These are phyloP conservation scores for Neurospora africana DNA, from an alignment of 495 filamentous ascomycete species.

Conservation along the genomic window DNA sequence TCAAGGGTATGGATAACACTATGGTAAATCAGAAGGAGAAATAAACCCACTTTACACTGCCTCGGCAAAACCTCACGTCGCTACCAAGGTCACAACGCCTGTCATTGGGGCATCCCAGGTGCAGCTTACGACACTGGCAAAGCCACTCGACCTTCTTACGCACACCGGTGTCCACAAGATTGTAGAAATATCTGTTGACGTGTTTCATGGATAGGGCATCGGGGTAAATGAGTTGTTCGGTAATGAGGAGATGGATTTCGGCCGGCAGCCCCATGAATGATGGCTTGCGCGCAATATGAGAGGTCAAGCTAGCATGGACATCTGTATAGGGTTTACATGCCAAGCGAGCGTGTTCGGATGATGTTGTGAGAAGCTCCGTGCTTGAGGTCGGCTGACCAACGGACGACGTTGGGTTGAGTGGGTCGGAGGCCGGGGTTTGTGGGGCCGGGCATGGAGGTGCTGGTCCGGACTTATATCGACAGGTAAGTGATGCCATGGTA, in stretches of 20 bases:
- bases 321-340: neutral
- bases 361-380: neutral
- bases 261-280: conserved; percentile 36
- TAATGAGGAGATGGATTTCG: conserved; percentile 50
- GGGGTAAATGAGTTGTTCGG: conserved; percentile 43
- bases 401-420: neutral
- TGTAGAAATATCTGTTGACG: conserved; percentile 50
- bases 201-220: conserved; percentile 54
- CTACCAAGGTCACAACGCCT: conserved; percentile 40
- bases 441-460: neutral
- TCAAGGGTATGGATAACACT: neutral
- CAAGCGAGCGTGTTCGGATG: neutral
- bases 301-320: neutral
- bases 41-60: conserved; percentile 35
- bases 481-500: neutral
- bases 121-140: conserved; percentile 42
- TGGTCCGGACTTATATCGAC: neutral
- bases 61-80: conserved; percentile 41
- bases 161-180: conserved; percentile 55
- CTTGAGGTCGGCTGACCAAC: neutral
- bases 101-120: conserved; percentile 42
- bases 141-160: conserved; percentile 58
- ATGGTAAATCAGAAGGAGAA: neutral
- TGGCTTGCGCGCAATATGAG: neutral
- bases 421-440: neutral